Evolutionary conservation across 495 filamentous ascomycete genomes (phyloP).

Genomic region (Parmelia sp.): DNA sequence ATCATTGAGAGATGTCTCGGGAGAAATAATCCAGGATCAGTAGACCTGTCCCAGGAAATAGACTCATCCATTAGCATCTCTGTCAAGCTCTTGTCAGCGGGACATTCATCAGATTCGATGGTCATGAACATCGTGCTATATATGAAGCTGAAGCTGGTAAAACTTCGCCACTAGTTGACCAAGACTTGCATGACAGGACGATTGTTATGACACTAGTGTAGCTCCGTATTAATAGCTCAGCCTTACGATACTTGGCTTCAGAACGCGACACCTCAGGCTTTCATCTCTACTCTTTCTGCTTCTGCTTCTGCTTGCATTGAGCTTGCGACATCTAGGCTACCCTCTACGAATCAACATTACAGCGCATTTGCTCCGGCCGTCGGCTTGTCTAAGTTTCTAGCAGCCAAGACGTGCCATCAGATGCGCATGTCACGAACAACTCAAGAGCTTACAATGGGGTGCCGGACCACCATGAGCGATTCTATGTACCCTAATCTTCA

Average conservation of each 20-base stretch:
- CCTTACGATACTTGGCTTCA: not conserved
- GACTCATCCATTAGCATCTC: too few species aligned
- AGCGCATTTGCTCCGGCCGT: not conserved
- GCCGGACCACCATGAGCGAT: not conserved
- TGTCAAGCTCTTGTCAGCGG: too few species aligned
- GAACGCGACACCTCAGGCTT: not conserved
- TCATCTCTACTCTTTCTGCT: not conserved
- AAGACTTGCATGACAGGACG: not conserved
- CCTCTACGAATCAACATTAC: not conserved
- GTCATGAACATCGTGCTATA: too few species aligned
- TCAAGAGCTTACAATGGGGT: not conserved
- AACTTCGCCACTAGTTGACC: too few species aligned
- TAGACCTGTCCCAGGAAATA: too few species aligned
- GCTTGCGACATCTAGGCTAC: not conserved
- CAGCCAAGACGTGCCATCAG: not conserved
- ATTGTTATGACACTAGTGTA: not conserved
- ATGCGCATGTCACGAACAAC: not conserved
- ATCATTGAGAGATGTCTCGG: too few species aligned
- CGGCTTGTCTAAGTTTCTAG: not conserved
- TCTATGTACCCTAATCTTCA: too few species aligned
- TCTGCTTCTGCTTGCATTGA: not conserved
- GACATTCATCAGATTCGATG: too few species aligned
- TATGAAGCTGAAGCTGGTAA: too few species aligned
- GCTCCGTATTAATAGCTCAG: too few species aligned
- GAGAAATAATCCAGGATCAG: too few species aligned